Evolutionary conservation across 2,329 filamentous ascomycete genomes (phyloP), one percentile per base, ranked within the genome.

Genomic region (Dothidotthia symphoricarpi): DNA sequence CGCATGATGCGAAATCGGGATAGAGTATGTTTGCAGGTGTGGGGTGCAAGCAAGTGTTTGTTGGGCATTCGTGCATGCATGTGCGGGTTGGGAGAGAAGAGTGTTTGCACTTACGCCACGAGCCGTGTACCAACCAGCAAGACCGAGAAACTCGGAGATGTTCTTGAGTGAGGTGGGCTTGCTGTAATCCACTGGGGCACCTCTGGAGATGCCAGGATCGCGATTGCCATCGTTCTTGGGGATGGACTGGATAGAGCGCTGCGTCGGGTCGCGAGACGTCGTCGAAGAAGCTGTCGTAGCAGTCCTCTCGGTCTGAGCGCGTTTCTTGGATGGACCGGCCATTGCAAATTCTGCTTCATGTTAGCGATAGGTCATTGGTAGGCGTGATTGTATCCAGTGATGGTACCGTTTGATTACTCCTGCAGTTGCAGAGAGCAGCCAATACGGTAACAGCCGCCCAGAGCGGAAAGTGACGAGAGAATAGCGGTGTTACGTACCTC

Each of bases 241-340:
- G 19, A 65, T 57, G 11, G 51, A 52, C 48, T 61, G 50, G 3
- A 44, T 37, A 8, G 61, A 61, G 16, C 54, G 55, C 39, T 57
- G 50, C 11, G 57, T 57, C 3, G 47, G 45, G 16, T 52, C 45
- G 26, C 48, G 49, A 22, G 61, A 62, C 12, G 42, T 44, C n/a
- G 48, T 51, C 3, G 57, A 53, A 2, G 57, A 57, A 35, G 59
- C 47, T 17, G 47, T 43, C 16, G 56, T 53, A 22, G 61, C 64
- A 32, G 55, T 43, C 32, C 57, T 53, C 53, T 68, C 55, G 14
- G 49, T 43, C 37, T 62, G 47, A 9, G 55, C 55, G 28, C 57
- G 62, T 29, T 56, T 55, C 58, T 68, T 70, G 1, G 53, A 30
- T 29, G 68, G 53, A 27, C 63, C 65, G 15, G 53, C 66, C 69